Evolutionary conservation across 129 eudicot genomes (phyloP).

Genomic region (Rutidosis leptorrhynchoides): DNA sequence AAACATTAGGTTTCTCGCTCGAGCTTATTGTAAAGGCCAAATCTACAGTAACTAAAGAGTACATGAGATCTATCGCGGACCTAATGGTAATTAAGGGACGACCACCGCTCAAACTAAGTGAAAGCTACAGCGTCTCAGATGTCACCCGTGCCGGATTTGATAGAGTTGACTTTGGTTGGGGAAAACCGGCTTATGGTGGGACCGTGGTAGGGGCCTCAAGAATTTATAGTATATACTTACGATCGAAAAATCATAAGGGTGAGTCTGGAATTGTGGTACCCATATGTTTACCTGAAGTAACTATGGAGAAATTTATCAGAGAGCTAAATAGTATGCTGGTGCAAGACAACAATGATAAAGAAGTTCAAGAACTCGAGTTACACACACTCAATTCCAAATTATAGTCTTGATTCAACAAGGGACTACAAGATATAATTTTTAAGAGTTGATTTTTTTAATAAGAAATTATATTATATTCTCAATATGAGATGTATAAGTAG

Average conservation of each 20-base stretch:
- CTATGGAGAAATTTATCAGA: slow-evolving; percentile 45
- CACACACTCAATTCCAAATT: slow-evolving; percentile 5
- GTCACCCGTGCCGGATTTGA: slow-evolving; percentile 51
- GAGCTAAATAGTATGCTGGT: slow-evolving; percentile 44
- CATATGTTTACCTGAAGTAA: slow-evolving; percentile 40
- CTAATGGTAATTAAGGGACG: slow-evolving; percentile 43
- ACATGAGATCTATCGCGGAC: slow-evolving; percentile 65
- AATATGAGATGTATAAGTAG: no score
- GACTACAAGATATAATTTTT: no score
- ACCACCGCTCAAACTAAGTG: slow-evolving; percentile 52
- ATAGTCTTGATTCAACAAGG: no score
- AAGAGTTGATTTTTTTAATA: no score
- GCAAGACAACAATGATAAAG: slow-evolving; percentile 7
- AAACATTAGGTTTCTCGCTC: slow-evolving; percentile 41
- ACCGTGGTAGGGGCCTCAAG: slow-evolving; percentile 68
- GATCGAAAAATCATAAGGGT: slow-evolving; percentile 46
- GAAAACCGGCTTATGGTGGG: slow-evolving; percentile 59
- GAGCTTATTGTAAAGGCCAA: slow-evolving; percentile 52
- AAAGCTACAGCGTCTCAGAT: slow-evolving; percentile 56
- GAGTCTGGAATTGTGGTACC: slow-evolving; percentile 59
- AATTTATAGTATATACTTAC: slow-evolving; percentile 61
- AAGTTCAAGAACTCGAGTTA: background rate
- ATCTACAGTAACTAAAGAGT: slow-evolving; percentile 47
- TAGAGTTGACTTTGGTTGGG: slow-evolving; percentile 77
- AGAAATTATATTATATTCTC: no score